Evolutionary conservation across 2,329 filamentous ascomycete species (phyloP).

Genomic region (Thermothelomyces thermophilus): DNA sequence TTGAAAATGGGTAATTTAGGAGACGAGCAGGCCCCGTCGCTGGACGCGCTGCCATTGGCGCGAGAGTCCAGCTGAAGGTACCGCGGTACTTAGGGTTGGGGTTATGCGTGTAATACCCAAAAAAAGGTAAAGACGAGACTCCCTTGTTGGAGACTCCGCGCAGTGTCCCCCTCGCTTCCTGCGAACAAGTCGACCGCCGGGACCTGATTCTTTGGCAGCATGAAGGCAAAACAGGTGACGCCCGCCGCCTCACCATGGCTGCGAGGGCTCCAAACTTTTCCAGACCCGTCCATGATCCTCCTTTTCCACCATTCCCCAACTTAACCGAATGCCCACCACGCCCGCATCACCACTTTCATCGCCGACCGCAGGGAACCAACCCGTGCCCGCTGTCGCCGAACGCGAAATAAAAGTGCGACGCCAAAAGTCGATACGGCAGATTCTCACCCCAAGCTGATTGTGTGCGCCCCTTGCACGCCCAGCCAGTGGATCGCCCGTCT

Average conservation of each 20-base stretch:
- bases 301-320: slow-evolving; percentile 15
- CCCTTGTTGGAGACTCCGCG: slow-evolving; percentile 27
- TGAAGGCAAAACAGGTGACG: slow-evolving; percentile 29
- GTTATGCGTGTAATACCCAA: slow-evolving; percentile 12
- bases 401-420: slow-evolving; percentile 26
- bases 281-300: slow-evolving; percentile 21
- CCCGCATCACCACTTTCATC: slow-evolving; percentile 16
- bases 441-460: slow-evolving; percentile 23
- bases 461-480: slow-evolving; percentile 19
- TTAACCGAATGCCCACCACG: slow-evolving; percentile 21
- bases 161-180: slow-evolving; percentile 26
- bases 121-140: slow-evolving; percentile 25
- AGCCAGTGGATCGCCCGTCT: slow-evolving; percentile 22
- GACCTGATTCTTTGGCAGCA: slow-evolving; percentile 27
- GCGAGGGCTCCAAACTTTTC: slow-evolving; percentile 26
- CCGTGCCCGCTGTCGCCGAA: slow-evolving; percentile 19
- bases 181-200: slow-evolving; percentile 27
- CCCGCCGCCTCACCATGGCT: slow-evolving; percentile 26
- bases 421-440: slow-evolving; percentile 22
- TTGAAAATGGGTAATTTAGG: slow-evolving; percentile 16
- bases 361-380: slow-evolving; percentile 14
- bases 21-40: slow-evolving; percentile 11
- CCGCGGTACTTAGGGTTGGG: slow-evolving; percentile 23
- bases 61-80: slow-evolving; percentile 15
- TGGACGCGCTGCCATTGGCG: slow-evolving; percentile 10